A percentile compares a stretch with the other conserved stretches of the same genome.
These are phyloP conservation scores for Globisporangium irregulare DNA, from an alignment of 352 stramenopile species.

Conservation along the genomic window DNA sequence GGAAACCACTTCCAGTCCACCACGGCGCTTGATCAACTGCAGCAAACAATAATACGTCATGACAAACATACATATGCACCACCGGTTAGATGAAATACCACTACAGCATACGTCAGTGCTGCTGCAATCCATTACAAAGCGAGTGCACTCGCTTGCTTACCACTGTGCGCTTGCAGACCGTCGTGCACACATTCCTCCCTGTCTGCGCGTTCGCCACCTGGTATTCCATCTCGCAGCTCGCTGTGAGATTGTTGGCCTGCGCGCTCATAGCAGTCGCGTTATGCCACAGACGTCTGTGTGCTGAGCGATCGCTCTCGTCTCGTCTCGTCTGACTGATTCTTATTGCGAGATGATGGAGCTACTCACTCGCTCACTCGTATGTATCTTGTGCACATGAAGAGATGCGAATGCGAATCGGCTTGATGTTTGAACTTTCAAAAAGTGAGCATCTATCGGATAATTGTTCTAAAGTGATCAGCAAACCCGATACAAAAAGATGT, in stretches of 20 bases:
- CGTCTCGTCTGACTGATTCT: neutral
- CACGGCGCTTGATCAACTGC: conserved; percentile 46
- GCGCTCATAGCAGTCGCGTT: neutral
- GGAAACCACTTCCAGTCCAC: conserved; percentile 50
- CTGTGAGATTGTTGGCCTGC: neutral
- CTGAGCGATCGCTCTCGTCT: neutral
- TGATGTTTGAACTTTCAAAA: conserved; percentile 10
- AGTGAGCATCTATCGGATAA: too few relatives aligned
- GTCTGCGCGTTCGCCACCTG: conserved; percentile 51
- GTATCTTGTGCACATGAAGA: conserved; percentile 6
- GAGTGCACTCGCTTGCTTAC: conserved; percentile 12
- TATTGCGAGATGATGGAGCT: neutral
- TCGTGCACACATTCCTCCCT: conserved; percentile 44
- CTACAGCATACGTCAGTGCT: neutral
- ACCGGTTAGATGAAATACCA: neutral
- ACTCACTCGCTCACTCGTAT: neutral
- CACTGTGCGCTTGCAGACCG: conserved; percentile 32
- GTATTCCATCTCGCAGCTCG: conserved; percentile 51
- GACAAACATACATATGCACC: neutral
- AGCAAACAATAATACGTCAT: neutral
- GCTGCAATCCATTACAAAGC: too few relatives aligned
- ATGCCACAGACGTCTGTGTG: neutral
- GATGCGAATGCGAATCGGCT: neutral
- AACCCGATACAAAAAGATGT: too few relatives aligned
- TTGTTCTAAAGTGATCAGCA: too few relatives aligned